Evolutionary conservation across 2,329 filamentous ascomycete genomes (phyloP), one percentile per base, ranked within the genome.

Genomic region (Fusarium sulawesiense): DNA sequence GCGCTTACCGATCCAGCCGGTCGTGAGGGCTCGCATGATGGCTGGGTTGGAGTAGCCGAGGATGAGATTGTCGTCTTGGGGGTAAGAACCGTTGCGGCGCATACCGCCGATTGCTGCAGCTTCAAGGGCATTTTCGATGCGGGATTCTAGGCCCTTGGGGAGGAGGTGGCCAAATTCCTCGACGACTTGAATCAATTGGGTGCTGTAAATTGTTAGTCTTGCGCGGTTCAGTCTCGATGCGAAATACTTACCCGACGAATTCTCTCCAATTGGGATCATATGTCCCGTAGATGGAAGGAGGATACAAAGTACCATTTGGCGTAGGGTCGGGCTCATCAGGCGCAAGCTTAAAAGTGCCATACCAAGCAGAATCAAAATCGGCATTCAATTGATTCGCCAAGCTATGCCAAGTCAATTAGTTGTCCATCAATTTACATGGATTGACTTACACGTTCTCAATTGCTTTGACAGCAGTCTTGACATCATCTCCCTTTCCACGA

Each of bases 1-100:
- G 5, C 80, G 79, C 6, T 75, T 56, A 3, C 82, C 82, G n/a
- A 82, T 78, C 80, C 81, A 83, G 12, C 80, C 80, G 4, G 80
- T 78, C 4, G 76, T 76, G 45, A 80, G 76, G 4, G 78, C 77
- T 6, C 82, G 77, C 80, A 83, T 83, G 32, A 83, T 73, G 2
- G 45, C 73, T 2, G 82, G 82, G 65, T 84, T 85, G 0, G 79
- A 79, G 68, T 83, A 83, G 0, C 73, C 80, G 1, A 81, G 65
- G 10, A 77, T 78, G 7, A 64, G 13, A 11, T 64, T 64, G 9
- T 64, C 60, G 2, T 20, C 60, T 13, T 44, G 3, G 0, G 60
- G 60, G 32, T 34, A 64, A 2, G 60, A 63, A 4, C 60, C 60
- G 5, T 64, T 64, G 20, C 60, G 60, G 1, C 60, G 60, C 60